A percentile compares a stretch with the other conserved stretches of the same genome.
Evolutionary conservation across 306 rosid species (phyloP).

Genomic region (Pyrus bretschneideri): DNA sequence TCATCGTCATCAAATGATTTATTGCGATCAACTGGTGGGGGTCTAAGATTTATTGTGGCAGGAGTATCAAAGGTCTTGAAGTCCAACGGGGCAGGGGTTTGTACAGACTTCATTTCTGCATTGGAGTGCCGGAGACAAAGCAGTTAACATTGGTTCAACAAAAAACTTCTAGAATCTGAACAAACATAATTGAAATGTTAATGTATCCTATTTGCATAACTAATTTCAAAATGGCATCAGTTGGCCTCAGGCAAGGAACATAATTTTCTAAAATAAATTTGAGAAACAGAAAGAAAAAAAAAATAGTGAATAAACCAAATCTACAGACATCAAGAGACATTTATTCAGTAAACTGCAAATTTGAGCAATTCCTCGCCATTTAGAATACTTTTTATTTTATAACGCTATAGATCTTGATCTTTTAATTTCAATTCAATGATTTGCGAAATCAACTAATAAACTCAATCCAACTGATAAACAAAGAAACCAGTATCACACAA

Average conservation of each 20-base stretch:
- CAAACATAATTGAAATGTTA: background rate
- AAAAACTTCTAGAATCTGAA: background rate
- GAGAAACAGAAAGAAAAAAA: background rate
- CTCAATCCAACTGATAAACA: background rate
- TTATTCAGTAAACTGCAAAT: background rate
- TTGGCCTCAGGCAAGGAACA: background rate
- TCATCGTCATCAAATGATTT: conserved; percentile 81
- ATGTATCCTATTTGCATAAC: background rate
- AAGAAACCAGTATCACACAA: background rate
- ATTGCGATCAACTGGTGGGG: conserved; percentile 86
- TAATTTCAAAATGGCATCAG: background rate
- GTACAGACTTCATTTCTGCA: conserved; percentile 69
- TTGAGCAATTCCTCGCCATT: background rate
- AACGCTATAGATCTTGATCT: background rate
- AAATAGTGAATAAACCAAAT: background rate
- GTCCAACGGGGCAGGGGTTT: conserved; percentile 45
- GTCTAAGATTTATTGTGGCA: conserved; percentile 60
- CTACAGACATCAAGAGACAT: background rate
- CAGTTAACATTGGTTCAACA: background rate
- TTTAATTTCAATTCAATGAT: background rate
- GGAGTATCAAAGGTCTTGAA: conserved; percentile 55
- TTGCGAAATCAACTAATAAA: background rate
- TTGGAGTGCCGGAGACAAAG: conserved; percentile 13
- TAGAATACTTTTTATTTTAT: background rate
- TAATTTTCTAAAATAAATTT: background rate